Conservation (phyloP, 352 stramenopile species). For the Blastocystis sp. region DNA sequence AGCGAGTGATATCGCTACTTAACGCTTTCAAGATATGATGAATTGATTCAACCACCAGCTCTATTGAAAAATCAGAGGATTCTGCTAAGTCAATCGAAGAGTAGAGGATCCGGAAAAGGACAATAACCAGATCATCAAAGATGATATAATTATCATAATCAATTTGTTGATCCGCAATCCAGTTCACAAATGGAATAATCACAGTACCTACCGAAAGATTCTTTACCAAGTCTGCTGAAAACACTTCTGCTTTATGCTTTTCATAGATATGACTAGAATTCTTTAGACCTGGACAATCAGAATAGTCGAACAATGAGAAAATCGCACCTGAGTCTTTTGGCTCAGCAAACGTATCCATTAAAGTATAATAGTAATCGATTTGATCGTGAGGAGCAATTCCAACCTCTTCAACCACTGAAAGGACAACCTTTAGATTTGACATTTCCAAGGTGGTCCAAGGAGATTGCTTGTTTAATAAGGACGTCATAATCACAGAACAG, state of each 20-base stretch:
- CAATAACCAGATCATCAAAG: background rate
- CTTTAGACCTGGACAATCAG: background rate
- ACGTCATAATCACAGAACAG: background rate
- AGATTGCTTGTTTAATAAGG: background rate
- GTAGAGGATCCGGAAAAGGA: background rate
- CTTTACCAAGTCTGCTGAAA: background rate
- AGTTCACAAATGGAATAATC: background rate
- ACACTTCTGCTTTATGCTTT: background rate
- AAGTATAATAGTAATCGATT: background rate
- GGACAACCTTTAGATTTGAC: background rate
- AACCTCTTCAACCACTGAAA: background rate
- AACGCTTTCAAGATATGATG: background rate
- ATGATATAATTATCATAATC: background rate
- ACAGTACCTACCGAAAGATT: background rate
- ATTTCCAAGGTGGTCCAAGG: background rate
- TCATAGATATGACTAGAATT: background rate
- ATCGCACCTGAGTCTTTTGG: background rate
- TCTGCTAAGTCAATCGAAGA: background rate
- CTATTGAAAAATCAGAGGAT: background rate
- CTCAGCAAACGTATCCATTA: background rate
- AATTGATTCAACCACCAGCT: background rate
- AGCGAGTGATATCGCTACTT: background rate
- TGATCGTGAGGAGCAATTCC: background rate
- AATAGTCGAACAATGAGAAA: background rate
- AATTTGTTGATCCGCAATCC: background rate